phyloP scores from a whole-genome alignment of 2,329 filamentous ascomycete genomes.

The Diaporthe eres region DNA sequence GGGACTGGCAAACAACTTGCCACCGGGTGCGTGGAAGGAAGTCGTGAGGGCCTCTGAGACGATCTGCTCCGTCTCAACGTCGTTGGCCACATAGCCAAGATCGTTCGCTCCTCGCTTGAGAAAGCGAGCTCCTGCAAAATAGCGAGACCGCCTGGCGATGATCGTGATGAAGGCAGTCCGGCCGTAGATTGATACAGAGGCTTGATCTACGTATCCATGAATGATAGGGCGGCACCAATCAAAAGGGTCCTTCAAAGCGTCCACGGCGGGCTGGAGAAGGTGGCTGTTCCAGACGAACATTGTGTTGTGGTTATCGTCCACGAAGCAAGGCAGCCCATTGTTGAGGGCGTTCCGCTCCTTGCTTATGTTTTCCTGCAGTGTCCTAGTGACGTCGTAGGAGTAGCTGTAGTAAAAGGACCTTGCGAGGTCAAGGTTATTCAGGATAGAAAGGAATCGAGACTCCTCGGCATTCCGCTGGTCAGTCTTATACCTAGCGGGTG shows the following conservation, averaged over 20 bases:
- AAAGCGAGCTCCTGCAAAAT: constrained; percentile 94
- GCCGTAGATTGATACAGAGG: constrained; percentile 87
- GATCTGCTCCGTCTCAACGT: constrained; percentile 98
- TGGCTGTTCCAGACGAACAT: constrained; percentile 99
- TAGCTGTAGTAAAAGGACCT: constrained; percentile 98
- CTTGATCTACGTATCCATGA: constrained; percentile 96
- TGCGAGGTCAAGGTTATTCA: constrained; percentile 91
- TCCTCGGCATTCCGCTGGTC: constrained; percentile 89
- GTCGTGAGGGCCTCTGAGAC: constrained; percentile 95
- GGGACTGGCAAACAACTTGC: constrained; percentile 86
- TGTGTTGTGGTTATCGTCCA: constrained; percentile 80
- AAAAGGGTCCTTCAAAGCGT: constrained; percentile 82
- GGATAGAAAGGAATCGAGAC: constrained; percentile 86
- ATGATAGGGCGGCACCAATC: constrained; percentile 98
- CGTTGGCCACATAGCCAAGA: constrained; percentile 94
- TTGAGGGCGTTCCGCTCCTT: constrained; percentile 81
- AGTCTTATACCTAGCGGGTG: constrained; percentile 80
- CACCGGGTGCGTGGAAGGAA: constrained; percentile 93
- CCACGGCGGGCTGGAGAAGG: constrained; percentile 81
- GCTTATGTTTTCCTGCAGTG: constrained; percentile 91
- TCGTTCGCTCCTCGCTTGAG: constrained; percentile 96
- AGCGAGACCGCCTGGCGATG: constrained; percentile 90
- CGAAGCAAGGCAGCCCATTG: constrained; percentile 71
- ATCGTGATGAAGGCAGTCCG: constrained; percentile 92
- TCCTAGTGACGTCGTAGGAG: constrained; percentile 94